Base-by-base conservation (phyloP, 192 early-diverging fungal genomes). In the Podila clonocystis region DNA sequence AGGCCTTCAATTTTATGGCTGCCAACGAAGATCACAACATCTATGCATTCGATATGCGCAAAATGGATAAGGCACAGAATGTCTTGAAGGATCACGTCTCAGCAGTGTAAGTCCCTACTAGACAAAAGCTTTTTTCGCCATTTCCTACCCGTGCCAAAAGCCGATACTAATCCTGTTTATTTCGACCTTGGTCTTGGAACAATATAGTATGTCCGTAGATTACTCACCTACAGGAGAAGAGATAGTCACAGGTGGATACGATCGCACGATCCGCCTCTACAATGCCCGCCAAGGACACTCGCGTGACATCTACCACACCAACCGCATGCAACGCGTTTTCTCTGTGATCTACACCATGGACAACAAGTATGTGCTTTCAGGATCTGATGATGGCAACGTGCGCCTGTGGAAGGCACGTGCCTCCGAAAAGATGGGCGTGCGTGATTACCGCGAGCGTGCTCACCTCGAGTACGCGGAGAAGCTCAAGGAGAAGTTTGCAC, bases 11-110 rank as follows among this genome's bases (percentile, higher is more conserved):
- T 73, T 99, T 99, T 86, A 91, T 97, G 34, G 88, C 88, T 4
- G 98, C 95, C 29, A 99, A 94, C 87, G 98, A 99, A 86, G 97
- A 99, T 87, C 96, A 99, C 82, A 99, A 98, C 73, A 87, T 92
- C 65, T 99, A 99, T 83, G 93, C 90, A 9, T 99, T 97, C 78
- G 98, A 99, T 83, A 99, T 99, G 97, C 91, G 98, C 31, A 96
- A 94, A 41, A 91, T 99, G 91, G 89, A 93, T 34, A 84, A 86
- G 55, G 93, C 98, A 12, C 82, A 90, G 62, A 96, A 94, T 73
- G 92, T 99, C 11, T 85, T 94, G 49, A 97, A 97, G 77, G 97
- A 96, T 73, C 98, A 99, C 73, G 96, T 98, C 9, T 98, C 97
- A 28, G 98, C 98, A 7, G 96, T 99, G 89, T 94, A 86, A 70